phyloP scores from a whole-genome alignment of 208 protist genomes.

The Crithidia fasciculata region DNA sequence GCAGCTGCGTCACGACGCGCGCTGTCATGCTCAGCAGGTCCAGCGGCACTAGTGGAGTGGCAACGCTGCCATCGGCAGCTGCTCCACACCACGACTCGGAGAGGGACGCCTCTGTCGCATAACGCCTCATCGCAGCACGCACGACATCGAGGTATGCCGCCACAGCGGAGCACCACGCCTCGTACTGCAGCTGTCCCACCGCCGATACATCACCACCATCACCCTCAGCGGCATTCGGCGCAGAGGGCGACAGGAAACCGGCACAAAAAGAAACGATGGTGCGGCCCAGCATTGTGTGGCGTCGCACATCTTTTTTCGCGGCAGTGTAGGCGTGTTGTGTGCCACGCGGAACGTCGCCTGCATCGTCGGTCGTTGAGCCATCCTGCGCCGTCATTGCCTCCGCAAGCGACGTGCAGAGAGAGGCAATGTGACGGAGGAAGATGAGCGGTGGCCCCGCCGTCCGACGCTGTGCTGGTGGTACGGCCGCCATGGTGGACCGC shows the following conservation, averaged over 20 bases:
- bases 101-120: conserved; percentile 24
- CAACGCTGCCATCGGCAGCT: neutral
- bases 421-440: conserved; percentile 12
- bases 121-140: conserved; percentile 4
- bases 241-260: neutral
- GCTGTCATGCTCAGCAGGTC: conserved; percentile 31
- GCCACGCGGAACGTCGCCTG: conserved; percentile 1
- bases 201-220: neutral
- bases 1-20: conserved; percentile 27
- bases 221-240: neutral
- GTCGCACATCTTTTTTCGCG: conserved; percentile 16
- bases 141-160: conserved; percentile 28
- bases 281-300: conserved; percentile 16
- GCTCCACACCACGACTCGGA: conserved; percentile 21
- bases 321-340: conserved; percentile 17
- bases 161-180: conserved; percentile 1
- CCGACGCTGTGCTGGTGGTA: neutral
- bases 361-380: neutral
- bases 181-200: neutral
- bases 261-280: conserved; percentile 22
- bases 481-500: neutral
- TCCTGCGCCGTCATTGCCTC: neutral
- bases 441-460: neutral
- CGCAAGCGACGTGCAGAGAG: conserved; percentile 7
- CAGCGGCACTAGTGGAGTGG: conserved; percentile 13